Conservation (phyloP, 202 grass and related monocot genomes). For the Dendrocalamus latiflorus region DNA sequence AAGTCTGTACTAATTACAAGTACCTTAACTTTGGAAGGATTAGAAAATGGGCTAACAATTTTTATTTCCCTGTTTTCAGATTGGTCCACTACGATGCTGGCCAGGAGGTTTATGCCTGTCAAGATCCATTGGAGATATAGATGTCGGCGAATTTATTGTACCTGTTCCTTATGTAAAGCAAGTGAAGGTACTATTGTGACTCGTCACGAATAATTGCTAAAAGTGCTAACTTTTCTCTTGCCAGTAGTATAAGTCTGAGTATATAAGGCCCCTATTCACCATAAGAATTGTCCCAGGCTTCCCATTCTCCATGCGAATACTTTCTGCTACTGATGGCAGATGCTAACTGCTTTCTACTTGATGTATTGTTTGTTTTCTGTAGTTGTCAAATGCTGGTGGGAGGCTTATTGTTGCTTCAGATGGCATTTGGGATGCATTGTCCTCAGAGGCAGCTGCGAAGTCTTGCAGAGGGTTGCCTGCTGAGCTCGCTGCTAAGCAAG, state of each 20-base stretch:
- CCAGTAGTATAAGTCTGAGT: background rate
- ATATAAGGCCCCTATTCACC: background rate
- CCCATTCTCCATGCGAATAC: background rate
- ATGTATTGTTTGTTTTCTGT: background rate
- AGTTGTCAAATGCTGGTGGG: slow-evolving; percentile 88
- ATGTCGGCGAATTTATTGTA: slow-evolving; percentile 94
- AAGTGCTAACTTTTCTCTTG: background rate
- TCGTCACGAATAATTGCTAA: background rate
- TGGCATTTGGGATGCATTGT: slow-evolving; percentile 91
- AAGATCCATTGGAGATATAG: slow-evolving; percentile 93
- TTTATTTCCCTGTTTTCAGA: slow-evolving; percentile 42
- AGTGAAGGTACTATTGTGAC: slow-evolving; percentile 72
- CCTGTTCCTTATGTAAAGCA: slow-evolving; percentile 94
- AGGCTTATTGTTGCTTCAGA: slow-evolving; percentile 97
- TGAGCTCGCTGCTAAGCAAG: slow-evolving; percentile 91
- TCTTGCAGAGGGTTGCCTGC: slow-evolving; percentile 88
- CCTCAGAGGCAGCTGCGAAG: slow-evolving; percentile 75
- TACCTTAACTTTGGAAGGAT: slow-evolving; percentile 16
- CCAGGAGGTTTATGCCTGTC: slow-evolving; percentile 90
- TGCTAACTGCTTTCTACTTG: slow-evolving; percentile 2
- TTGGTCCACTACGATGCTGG: slow-evolving; percentile 91
- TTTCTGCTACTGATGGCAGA: background rate
- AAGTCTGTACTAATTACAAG: background rate
- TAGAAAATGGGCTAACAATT: background rate
- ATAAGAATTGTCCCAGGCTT: too few relatives aligned